Base-by-base conservation (phyloP, 495 filamentous ascomycete species). In the Immersiella caudata region DNA sequence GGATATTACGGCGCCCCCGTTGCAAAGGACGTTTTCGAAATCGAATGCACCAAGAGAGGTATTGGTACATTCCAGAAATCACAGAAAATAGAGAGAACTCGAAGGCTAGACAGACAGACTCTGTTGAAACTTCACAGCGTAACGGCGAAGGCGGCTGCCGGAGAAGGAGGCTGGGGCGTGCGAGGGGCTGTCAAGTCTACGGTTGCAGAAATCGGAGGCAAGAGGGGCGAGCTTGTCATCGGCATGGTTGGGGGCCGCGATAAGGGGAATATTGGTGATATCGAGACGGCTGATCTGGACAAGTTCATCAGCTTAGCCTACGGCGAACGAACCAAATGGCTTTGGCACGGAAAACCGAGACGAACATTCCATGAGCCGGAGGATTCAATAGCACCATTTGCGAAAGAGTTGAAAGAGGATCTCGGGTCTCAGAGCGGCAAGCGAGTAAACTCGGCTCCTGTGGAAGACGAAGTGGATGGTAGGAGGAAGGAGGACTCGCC, bases 121-220 rank as follows among this genome's bases (percentile, higher is more conserved):
- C 80, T 99, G 64, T 87, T 92, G 64, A 87, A 86, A 51, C 82
- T 99, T 35, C 95, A 94, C 67, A 85, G 84, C 50, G 86, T 85
- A 8, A 97, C 95, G 21, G 91, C 90, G 51, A 98, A 97, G 74
- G 92, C 93, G 22, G 95, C 94, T 5, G 90, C 88, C 40, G 86
- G 90, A 8, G 91, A 96, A 68, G 88, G 87, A 16, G 68, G 80
- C 46, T 83, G 86, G 86, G 91, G 88, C 6, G 87, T 94, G 21
- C 91, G 91, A 33, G 92, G 92, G 72, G 93, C 94, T 20, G 91
- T 99, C 67, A 98, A 97, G 73, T 96, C 93, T 7, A 97, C 94
- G 1, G 89, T 97, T 67, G 93, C 92, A 8, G 95, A 98, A 76
- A 86, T 99, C 35, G 90, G 93, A 67, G 95, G 95, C n/a, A 97